Conservation (phyloP, 345 rosid species). For the Bruguiera parviflora region DNA sequence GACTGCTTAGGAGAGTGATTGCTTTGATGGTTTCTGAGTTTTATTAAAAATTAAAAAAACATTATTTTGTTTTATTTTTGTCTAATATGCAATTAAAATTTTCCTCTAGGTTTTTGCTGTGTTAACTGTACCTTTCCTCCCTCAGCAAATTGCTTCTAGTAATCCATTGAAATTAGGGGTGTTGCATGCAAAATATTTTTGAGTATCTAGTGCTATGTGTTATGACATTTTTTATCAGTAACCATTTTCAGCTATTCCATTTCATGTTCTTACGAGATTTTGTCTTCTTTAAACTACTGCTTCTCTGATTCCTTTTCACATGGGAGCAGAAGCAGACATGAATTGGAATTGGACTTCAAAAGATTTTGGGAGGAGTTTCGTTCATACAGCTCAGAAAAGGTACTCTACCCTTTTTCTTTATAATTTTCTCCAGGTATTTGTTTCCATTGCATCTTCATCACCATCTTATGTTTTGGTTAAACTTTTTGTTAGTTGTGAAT, state of each 20-base stretch:
- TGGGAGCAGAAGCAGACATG: constrained; percentile 68
- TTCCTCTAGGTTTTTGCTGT: too few relatives aligned
- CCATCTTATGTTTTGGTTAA: not conserved
- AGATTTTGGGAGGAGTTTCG: constrained; percentile 99
- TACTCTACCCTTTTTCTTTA: constrained; percentile 11
- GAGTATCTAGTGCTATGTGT: too few relatives aligned
- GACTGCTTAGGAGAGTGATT: too few relatives aligned
- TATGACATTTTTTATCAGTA: not conserved
- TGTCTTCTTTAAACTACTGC: not conserved
- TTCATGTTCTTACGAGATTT: not conserved
- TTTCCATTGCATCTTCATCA: not conserved
- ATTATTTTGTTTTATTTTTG: too few relatives aligned
- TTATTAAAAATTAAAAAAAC: too few relatives aligned
- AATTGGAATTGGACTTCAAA: constrained; percentile 95
- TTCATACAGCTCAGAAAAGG: constrained; percentile 96
- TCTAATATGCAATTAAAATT: too few relatives aligned
- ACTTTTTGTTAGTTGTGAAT: not conserved
- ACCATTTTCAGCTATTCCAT: not conserved
- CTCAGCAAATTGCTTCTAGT: too few relatives aligned
- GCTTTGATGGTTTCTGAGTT: too few relatives aligned
- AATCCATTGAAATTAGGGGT: too few relatives aligned
- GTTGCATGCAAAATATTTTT: too few relatives aligned
- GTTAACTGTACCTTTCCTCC: too few relatives aligned
- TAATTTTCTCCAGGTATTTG: constrained; percentile 1
- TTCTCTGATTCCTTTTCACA: not conserved